A percentile compares a stretch with the other conserved stretches of the same genome.
Conservation (phyloP, 2,329 filamentous ascomycete genomes). For the Xylaria sp. region DNA sequence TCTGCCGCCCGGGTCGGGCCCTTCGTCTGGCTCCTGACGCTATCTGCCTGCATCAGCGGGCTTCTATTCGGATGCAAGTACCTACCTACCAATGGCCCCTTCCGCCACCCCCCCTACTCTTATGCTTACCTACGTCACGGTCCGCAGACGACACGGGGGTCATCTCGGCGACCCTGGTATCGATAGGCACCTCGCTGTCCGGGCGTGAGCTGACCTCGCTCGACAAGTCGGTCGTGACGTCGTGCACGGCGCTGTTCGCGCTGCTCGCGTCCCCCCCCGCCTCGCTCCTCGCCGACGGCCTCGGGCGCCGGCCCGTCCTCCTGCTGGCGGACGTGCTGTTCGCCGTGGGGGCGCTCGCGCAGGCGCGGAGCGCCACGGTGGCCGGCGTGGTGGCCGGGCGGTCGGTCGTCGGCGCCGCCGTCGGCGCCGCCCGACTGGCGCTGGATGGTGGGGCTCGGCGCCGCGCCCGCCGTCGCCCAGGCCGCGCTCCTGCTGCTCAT, state of each 20-base stretch:
- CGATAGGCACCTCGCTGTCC: slow-evolving; percentile 62
- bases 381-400: slow-evolving; percentile 67
- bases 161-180: slow-evolving; percentile 69
- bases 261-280: slow-evolving; percentile 66
- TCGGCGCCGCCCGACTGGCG: slow-evolving; percentile 82
- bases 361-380: slow-evolving; percentile 63
- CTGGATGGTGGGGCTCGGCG: slow-evolving; percentile 89
- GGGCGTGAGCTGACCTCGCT: slow-evolving; percentile 59
- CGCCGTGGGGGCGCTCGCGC: slow-evolving; percentile 65
- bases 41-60: slow-evolving; percentile 68
- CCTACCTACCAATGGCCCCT: too few species aligned
- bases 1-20: slow-evolving; percentile 38
- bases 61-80: slow-evolving; percentile 68
- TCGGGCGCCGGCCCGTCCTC: slow-evolving; percentile 65
- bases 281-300: slow-evolving; percentile 63
- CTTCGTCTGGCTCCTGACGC: slow-evolving; percentile 64
- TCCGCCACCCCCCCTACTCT: background rate
- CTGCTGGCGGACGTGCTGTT: slow-evolving; percentile 69
- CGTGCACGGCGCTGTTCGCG: slow-evolving; percentile 68
- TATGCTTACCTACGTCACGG: slow-evolving; percentile 20
- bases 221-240: slow-evolving; percentile 72
- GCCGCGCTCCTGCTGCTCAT: slow-evolving; percentile 68
- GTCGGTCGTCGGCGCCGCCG: slow-evolving; percentile 70
- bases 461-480: slow-evolving; percentile 74
- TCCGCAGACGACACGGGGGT: slow-evolving; percentile 66